Percentiles rank a stretch among this genome's conserved stretches.
Evolutionary conservation across 352 stramenopile species (phyloP).

Genomic region (Bremia lactucae): DNA sequence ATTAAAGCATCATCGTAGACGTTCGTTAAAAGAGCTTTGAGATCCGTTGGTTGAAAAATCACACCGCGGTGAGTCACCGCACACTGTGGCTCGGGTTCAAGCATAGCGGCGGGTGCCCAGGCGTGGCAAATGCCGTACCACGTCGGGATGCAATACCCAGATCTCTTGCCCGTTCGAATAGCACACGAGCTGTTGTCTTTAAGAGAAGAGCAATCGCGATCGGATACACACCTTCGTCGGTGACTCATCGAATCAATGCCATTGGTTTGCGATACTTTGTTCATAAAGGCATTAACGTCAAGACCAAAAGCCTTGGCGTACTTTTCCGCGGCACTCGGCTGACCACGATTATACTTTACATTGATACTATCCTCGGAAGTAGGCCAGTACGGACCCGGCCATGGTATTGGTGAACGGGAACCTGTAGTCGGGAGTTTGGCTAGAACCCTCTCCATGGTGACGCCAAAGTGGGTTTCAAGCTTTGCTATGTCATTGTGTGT

Average conservation of each 20-base stretch:
- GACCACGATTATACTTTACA: constrained; percentile 3
- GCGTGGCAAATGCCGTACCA: constrained; percentile 38
- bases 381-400: constrained; percentile 48
- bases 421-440: constrained; percentile 13
- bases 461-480: constrained; percentile 16
- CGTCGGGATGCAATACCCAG: constrained; percentile 27
- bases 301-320: constrained; percentile 37
- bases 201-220: constrained; percentile 12
- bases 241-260: constrained; percentile 22
- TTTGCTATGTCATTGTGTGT: constrained; percentile 17
- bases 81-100: constrained; percentile 25
- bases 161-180: constrained; percentile 13
- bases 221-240: constrained; percentile 11
- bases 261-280: constrained; percentile 21
- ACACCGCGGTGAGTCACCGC: constrained; percentile 24
- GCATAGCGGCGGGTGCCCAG: constrained; percentile 20
- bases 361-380: constrained; percentile 59
- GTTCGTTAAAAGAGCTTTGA: constrained; percentile 28
- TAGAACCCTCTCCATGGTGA: constrained; percentile 14
- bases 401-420: constrained; percentile 17
- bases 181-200: constrained; percentile 15
- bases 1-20: constrained; percentile 20
- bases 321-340: constrained; percentile 24
- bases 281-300: constrained; percentile 25
- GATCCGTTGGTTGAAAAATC: constrained; percentile 27